These are phyloP conservation scores for Quercus aquifolioides DNA, from an alignment of 306 rosid species.

Conservation along the genomic window DNA sequence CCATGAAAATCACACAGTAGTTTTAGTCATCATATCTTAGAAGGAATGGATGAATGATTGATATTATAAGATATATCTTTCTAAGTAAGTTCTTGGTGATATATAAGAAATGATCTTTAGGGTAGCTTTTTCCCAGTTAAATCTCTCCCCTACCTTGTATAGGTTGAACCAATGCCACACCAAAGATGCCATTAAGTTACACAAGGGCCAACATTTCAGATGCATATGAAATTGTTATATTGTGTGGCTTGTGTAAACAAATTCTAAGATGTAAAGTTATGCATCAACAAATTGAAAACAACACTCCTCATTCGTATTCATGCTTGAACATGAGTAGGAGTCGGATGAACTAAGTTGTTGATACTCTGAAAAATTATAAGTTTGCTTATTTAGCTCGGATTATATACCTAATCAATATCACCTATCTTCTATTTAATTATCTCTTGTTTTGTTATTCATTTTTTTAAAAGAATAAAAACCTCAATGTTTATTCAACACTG, in stretches of 20 bases:
- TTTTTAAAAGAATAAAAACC: constrained; percentile 15
- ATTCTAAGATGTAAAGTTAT: neutral
- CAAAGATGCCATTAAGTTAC: too few relatives aligned
- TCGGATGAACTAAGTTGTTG: neutral
- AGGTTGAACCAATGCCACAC: too few relatives aligned
- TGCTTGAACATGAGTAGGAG: neutral
- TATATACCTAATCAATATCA: neutral
- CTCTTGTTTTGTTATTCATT: neutral
- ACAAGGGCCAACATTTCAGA: too few relatives aligned
- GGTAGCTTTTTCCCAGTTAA: too few relatives aligned
- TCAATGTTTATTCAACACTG: neutral
- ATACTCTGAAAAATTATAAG: neutral
- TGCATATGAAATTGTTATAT: neutral
- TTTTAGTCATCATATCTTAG: too few relatives aligned
- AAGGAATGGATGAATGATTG: too few relatives aligned
- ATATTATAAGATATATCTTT: too few relatives aligned
- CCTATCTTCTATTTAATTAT: neutral
- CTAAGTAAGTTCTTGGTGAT: too few relatives aligned
- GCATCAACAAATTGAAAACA: neutral
- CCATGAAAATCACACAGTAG: too few relatives aligned
- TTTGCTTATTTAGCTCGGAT: neutral
- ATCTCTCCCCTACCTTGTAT: too few relatives aligned
- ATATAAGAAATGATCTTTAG: too few relatives aligned
- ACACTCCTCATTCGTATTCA: neutral
- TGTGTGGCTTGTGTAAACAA: neutral